Percentiles rank a stretch among this genome's conserved stretches.
These are phyloP conservation scores for Aspergillus saccharolyticus DNA, from an alignment of 495 filamentous ascomycete genomes.

Conservation along the genomic window DNA sequence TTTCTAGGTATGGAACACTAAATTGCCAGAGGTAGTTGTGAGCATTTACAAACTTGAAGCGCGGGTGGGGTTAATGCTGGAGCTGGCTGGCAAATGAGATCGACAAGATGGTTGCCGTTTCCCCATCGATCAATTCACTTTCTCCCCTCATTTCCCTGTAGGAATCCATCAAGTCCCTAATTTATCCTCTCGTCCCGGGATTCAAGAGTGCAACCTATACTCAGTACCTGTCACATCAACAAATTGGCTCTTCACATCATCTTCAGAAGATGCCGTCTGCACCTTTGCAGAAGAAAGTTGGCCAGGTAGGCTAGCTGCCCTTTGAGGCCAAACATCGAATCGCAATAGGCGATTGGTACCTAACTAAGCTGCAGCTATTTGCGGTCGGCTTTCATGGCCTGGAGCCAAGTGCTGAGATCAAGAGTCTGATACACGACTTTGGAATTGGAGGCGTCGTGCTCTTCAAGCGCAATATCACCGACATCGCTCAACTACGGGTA, in stretches of 20 bases:
- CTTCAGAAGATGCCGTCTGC: slow-evolving; percentile 17
- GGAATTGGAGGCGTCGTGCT: slow-evolving; percentile 44
- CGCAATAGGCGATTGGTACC: background rate
- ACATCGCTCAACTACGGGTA: slow-evolving; percentile 38
- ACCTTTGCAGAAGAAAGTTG: slow-evolving; percentile 31
- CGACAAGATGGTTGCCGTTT: background rate
- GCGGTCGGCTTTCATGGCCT: slow-evolving; percentile 46
- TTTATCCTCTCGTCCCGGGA: background rate
- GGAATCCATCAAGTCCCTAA: background rate
- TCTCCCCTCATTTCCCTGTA: background rate
- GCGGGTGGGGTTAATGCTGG: background rate
- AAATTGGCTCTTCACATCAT: background rate
- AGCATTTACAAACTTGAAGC: no score
- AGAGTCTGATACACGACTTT: slow-evolving; percentile 42
- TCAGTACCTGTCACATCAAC: background rate
- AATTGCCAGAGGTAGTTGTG: no score
- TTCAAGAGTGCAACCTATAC: background rate
- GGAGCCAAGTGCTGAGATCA: slow-evolving; percentile 42
- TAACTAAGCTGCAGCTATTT: slow-evolving; percentile 36
- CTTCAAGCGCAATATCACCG: slow-evolving; percentile 42
- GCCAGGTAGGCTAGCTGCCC: slow-evolving; percentile 24
- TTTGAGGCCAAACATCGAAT: background rate
- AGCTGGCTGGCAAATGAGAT: background rate
- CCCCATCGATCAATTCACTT: background rate
- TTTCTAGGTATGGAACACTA: no score